phyloP scores from a whole-genome alignment of 305 asterid species.

The Solanum hybrid region DNA sequence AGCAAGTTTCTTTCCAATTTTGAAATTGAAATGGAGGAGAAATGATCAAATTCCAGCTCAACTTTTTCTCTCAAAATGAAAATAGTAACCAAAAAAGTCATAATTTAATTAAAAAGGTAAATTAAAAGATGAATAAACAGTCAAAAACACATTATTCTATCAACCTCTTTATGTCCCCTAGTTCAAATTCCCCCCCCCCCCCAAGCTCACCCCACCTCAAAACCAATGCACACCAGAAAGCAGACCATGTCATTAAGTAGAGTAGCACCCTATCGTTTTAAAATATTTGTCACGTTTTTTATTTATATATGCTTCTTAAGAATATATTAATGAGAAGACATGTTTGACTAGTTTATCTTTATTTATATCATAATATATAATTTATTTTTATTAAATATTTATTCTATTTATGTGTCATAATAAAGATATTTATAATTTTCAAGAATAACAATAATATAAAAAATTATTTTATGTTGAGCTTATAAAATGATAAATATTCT shows the following conservation, averaged over 20 bases:
- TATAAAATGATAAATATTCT: not conserved
- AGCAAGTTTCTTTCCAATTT: not conserved
- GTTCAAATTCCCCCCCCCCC: not conserved
- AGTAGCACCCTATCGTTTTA: too few species aligned
- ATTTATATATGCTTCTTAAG: too few species aligned
- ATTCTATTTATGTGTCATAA: not conserved
- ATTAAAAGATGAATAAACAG: not conserved
- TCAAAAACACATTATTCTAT: not conserved
- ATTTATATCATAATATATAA: too few species aligned
- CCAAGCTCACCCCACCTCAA: not conserved
- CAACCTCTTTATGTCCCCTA: conserved; percentile 2
- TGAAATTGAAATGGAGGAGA: not conserved
- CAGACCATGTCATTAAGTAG: not conserved
- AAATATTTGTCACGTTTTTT: too few species aligned
- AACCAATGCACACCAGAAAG: not conserved
- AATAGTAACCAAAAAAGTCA: not conserved
- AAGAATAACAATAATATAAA: too few species aligned
- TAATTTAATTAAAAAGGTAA: not conserved
- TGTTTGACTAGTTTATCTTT: too few species aligned
- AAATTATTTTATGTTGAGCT: too few species aligned
- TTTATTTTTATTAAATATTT: too few species aligned
- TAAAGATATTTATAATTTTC: too few species aligned
- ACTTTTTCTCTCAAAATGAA: not conserved
- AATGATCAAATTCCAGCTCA: conserved; percentile 3
- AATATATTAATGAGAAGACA: too few species aligned